phyloP scores from a whole-genome alignment of 257 asterid species.

The Solanum pennellii region DNA sequence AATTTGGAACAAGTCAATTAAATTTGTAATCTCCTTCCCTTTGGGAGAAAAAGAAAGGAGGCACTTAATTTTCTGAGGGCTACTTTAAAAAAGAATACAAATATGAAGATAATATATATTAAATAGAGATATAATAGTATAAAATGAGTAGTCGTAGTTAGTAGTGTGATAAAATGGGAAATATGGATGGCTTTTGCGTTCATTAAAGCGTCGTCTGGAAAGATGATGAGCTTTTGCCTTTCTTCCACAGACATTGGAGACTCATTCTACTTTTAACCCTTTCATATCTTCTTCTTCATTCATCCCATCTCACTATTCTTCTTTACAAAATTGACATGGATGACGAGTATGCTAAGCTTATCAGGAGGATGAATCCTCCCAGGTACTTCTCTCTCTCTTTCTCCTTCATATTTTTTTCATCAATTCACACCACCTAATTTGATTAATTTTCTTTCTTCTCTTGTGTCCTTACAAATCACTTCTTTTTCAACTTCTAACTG shows the following conservation, averaged over 20 bases:
- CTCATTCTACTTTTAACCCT: background rate
- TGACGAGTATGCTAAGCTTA: slow-evolving; percentile 66
- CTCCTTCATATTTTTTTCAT: background rate
- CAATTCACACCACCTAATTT: background rate
- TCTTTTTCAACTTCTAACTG: background rate
- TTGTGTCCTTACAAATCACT: background rate
- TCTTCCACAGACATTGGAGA: slow-evolving; percentile 40
- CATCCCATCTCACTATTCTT: background rate
- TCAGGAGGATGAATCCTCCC: slow-evolving; percentile 69
- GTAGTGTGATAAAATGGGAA: background rate
- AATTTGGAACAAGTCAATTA: background rate
- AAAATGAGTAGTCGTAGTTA: background rate
- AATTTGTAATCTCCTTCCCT: background rate
- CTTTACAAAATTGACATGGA: slow-evolving; percentile 21
- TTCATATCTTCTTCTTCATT: background rate
- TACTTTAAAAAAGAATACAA: background rate
- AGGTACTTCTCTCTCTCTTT: slow-evolving; percentile 14
- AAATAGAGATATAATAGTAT: background rate
- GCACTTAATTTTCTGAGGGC: background rate
- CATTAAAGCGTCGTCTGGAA: background rate
- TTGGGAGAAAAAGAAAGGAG: background rate
- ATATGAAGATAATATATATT: background rate
- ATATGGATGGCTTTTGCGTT: background rate
- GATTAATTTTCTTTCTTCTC: background rate
- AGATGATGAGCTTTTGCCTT: background rate